Conservation (phyloP, 306 rosid genomes). For the Cucumis melo region DNA sequence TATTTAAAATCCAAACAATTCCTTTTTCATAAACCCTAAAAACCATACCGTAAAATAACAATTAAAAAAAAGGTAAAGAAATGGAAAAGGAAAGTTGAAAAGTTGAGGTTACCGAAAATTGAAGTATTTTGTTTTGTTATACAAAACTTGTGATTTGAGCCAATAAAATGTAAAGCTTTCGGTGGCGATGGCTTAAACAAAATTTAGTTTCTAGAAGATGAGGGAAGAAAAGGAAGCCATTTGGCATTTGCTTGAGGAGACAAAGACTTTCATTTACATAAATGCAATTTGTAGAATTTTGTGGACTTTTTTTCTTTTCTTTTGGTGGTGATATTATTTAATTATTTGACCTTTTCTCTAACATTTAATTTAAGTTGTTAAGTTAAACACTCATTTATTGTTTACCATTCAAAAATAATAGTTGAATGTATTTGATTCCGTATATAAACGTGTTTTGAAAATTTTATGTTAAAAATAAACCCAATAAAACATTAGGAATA, state of each 20-base stretch:
- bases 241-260: neutral
- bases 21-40: neutral
- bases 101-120: neutral
- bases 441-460: neutral
- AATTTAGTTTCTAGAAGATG: neutral
- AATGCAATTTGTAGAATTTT: neutral
- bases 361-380: neutral
- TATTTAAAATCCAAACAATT: neutral
- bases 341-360: neutral
- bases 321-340: too few species aligned
- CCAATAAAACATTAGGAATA: too few species aligned
- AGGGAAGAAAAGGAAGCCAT: neutral
- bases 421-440: too few species aligned
- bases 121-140: neutral
- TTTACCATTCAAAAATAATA: too few species aligned
- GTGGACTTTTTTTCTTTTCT: neutral
- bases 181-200: neutral
- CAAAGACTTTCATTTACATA: neutral
- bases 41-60: neutral
- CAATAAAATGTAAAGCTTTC: neutral
- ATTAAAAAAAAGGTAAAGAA: neutral
- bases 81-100: neutral
- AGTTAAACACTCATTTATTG: neutral
- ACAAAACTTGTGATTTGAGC: neutral
- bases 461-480: too few species aligned